Evolutionary conservation across 2,329 filamentous ascomycete species (phyloP).

Genomic region (Colletotrichum lentis): DNA sequence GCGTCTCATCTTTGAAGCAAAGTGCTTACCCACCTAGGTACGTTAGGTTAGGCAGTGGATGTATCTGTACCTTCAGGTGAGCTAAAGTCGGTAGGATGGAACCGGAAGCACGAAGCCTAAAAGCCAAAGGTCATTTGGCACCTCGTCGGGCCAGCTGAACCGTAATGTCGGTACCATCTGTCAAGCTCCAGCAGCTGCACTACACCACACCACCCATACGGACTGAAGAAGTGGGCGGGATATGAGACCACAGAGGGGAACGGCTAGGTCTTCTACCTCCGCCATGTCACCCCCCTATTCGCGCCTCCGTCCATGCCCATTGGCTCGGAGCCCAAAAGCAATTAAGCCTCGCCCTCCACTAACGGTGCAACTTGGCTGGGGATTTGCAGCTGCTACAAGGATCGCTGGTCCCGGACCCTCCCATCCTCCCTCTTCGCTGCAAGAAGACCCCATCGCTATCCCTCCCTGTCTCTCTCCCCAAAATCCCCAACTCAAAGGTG

Average conservation of each 20-base stretch:
- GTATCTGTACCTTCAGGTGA: not conserved
- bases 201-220: constrained; percentile 23
- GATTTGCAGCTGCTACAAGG: constrained; percentile 31
- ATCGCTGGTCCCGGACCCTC: constrained; percentile 27
- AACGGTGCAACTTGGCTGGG: constrained; percentile 27
- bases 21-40: not conserved
- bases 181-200: constrained; percentile 24
- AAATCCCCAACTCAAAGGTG: not conserved
- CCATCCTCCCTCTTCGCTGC: constrained; percentile 3
- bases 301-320: constrained; percentile 16
- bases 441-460: constrained; percentile 27
- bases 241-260: constrained; percentile 30
- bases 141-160: not conserved
- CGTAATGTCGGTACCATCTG: constrained; percentile 20
- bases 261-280: constrained; percentile 14
- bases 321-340: constrained; percentile 36
- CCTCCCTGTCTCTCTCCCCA: constrained; percentile 28
- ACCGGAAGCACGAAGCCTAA: constrained; percentile 4
- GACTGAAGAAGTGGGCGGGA: constrained; percentile 26
- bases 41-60: no score
- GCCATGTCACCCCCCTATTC: constrained; percentile 29
- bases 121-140: constrained; percentile 7
- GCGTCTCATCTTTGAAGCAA: not conserved
- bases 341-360: constrained; percentile 36
- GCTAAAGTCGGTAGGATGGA: not conserved